Conservation (phyloP, 2,329 filamentous ascomycete species). For the Venturia effusa region DNA sequence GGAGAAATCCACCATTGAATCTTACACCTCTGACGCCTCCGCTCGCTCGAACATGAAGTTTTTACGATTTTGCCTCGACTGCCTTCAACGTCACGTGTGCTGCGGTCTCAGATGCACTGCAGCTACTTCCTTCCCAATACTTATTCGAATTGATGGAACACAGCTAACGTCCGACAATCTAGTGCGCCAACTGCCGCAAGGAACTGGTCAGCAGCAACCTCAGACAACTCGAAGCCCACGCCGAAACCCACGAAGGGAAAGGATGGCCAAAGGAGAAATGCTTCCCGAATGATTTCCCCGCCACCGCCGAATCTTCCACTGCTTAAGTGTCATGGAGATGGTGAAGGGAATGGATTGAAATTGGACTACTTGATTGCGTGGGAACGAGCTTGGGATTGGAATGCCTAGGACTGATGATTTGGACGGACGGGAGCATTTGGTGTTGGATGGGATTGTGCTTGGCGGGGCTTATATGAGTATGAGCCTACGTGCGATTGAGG, state of each 20-base stretch:
- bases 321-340: background rate
- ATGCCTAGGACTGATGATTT: background rate
- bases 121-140: too few relatives aligned
- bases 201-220: constrained; percentile 42
- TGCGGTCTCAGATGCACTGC: too few relatives aligned
- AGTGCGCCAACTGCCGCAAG: constrained; percentile 43
- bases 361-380: background rate
- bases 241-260: constrained; percentile 38
- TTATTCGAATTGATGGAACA: background rate
- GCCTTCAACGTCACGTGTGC: background rate
- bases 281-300: constrained; percentile 41
- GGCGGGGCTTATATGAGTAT: background rate
- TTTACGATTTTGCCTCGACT: background rate
- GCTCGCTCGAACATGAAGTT: background rate
- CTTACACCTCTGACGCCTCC: background rate
- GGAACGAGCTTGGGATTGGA: background rate
- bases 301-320: constrained; percentile 10
- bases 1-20: background rate
- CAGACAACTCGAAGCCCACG: constrained; percentile 43
- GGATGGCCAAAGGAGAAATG: constrained; percentile 48
- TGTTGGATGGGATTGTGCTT: background rate
- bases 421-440: constrained; percentile 3
- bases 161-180: background rate
- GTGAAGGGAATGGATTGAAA: too few relatives aligned
- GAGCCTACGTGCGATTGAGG: background rate